These are phyloP conservation scores for Chaetomiaceae sp. DNA, from an alignment of 2,329 filamentous ascomycete genomes.

Conservation along the genomic window DNA sequence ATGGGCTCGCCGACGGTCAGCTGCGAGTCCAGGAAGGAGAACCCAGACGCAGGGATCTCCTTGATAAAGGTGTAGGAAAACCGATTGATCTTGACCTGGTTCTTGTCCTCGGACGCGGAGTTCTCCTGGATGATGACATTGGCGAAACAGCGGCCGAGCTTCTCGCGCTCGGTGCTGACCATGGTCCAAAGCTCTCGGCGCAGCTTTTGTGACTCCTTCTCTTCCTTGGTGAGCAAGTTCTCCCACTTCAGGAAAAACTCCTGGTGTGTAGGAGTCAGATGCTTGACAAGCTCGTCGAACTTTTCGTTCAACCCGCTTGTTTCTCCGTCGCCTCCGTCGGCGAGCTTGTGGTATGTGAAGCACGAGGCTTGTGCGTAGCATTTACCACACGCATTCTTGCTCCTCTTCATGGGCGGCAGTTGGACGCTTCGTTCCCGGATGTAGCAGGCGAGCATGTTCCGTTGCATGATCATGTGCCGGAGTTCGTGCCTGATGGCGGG, in stretches of 20 bases:
- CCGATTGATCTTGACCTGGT: slow-evolving; percentile 80
- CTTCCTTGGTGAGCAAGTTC: slow-evolving; percentile 84
- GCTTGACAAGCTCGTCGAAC: slow-evolving; percentile 74
- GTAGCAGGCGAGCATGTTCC: slow-evolving; percentile 82
- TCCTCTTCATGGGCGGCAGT: slow-evolving; percentile 81
- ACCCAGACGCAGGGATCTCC: slow-evolving; percentile 52
- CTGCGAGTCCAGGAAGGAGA: slow-evolving; percentile 90
- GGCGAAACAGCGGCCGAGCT: slow-evolving; percentile 82
- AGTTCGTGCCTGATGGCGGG: slow-evolving; percentile 83
- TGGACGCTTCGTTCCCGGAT: slow-evolving; percentile 74
- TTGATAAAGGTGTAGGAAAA: slow-evolving; percentile 84
- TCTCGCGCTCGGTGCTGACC: slow-evolving; percentile 82
- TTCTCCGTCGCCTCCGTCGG: slow-evolving; percentile 76
- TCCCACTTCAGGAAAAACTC: slow-evolving; percentile 96
- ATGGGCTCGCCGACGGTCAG: slow-evolving; percentile 83
- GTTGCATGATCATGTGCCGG: slow-evolving; percentile 93
- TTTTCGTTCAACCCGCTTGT: slow-evolving; percentile 74
- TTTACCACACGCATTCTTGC: slow-evolving; percentile 72
- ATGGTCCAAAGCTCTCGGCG: slow-evolving; percentile 94
- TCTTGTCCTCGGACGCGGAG: slow-evolving; percentile 63
- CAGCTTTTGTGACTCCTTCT: slow-evolving; percentile 81
- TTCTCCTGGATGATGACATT: slow-evolving; percentile 79
- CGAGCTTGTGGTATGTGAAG: slow-evolving; percentile 88
- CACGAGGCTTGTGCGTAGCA: slow-evolving; percentile 91
- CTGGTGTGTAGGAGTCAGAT: slow-evolving; percentile 69